Percentiles rank a stretch among this genome's conserved stretches.
phyloP scores from a whole-genome alignment of 2,329 filamentous ascomycete species.

The Clonostachys solani region DNA sequence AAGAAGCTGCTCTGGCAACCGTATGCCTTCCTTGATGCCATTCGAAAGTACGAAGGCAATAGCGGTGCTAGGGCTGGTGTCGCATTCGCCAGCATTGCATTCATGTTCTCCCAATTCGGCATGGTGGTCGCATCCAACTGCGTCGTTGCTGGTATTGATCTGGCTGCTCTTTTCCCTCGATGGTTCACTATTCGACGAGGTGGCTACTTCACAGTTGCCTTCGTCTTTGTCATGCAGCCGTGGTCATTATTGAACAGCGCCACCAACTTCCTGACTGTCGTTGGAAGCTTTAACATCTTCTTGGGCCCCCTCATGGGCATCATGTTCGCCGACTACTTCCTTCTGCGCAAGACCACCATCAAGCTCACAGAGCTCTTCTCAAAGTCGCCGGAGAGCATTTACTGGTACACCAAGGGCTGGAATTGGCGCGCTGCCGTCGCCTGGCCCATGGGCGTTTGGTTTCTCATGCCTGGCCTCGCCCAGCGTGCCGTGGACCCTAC shows the following conservation, averaged over 20 bases:
- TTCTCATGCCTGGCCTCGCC: conserved; percentile 13
- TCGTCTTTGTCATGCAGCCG: conserved; percentile 15
- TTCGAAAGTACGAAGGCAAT: conserved; percentile 8
- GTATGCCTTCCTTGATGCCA: conserved; percentile 15
- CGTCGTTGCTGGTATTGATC: conserved; percentile 45
- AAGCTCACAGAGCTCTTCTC: conserved; percentile 28
- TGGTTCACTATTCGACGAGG: conserved; percentile 55
- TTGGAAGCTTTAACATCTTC: conserved; percentile 15
- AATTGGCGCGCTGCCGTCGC: conserved; percentile 12
- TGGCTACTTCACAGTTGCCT: conserved; percentile 24
- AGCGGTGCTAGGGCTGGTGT: conserved; percentile 33
- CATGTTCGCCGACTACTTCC: conserved; percentile 18
- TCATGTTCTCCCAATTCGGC: conserved; percentile 50
- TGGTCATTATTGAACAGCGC: conserved; percentile 17
- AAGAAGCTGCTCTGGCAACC: conserved; percentile 18
- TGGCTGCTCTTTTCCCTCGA: conserved; percentile 38
- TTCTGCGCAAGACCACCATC: conserved; percentile 23
- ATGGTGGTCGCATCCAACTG: conserved; percentile 56
- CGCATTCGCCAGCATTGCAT: conserved; percentile 44
- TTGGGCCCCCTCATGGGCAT: conserved; percentile 15
- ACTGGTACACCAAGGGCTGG: conserved; percentile 13
- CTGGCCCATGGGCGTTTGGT: conserved; percentile 4
- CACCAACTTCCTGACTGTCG: conserved; percentile 12
- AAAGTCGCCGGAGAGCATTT: conserved; percentile 7
- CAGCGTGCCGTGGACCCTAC: conserved; percentile 9